These are phyloP conservation scores for Prosopis cineraria DNA, from an alignment of 306 rosid genomes.

Conservation along the genomic window DNA sequence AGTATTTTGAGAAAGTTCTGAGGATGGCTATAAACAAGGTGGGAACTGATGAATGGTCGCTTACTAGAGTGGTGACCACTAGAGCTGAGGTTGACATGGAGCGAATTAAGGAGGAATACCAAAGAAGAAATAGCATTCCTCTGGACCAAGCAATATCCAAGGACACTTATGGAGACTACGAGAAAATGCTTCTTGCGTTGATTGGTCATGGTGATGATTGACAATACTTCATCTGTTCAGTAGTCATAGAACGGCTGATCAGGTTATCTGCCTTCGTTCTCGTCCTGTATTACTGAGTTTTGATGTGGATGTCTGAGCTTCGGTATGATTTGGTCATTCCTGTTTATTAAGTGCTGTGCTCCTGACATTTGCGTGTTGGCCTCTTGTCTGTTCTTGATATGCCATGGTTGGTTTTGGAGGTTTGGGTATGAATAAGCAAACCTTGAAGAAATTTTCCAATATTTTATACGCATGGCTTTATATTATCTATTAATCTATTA, in stretches of 20 bases:
- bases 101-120: slow-evolving; percentile 77
- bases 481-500: not conserved
- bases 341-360: not conserved
- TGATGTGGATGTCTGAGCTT: slow-evolving; percentile 22
- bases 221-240: slow-evolving; percentile 26
- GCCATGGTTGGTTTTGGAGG: not conserved
- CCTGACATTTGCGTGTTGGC: not conserved
- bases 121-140: slow-evolving; percentile 74
- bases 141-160: slow-evolving; percentile 61
- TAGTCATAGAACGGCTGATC: not conserved
- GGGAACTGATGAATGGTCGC: slow-evolving; percentile 87
- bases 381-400: not conserved
- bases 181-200: slow-evolving; percentile 72
- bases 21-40: slow-evolving; percentile 66
- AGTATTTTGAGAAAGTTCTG: slow-evolving; percentile 63
- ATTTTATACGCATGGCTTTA: not conserved
- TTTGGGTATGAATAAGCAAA: not conserved
- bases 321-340: not conserved
- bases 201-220: slow-evolving; percentile 58
- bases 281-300: not conserved
- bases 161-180: slow-evolving; percentile 78
- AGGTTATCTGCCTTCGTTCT: not conserved
- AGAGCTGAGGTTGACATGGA: slow-evolving; percentile 86
- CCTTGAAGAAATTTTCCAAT: not conserved
- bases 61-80: slow-evolving; percentile 79